Evolutionary conservation across 2,329 filamentous ascomycete species (phyloP), one percentile per base, ranked within the genome.

Genomic region (Hypocreales sp.): DNA sequence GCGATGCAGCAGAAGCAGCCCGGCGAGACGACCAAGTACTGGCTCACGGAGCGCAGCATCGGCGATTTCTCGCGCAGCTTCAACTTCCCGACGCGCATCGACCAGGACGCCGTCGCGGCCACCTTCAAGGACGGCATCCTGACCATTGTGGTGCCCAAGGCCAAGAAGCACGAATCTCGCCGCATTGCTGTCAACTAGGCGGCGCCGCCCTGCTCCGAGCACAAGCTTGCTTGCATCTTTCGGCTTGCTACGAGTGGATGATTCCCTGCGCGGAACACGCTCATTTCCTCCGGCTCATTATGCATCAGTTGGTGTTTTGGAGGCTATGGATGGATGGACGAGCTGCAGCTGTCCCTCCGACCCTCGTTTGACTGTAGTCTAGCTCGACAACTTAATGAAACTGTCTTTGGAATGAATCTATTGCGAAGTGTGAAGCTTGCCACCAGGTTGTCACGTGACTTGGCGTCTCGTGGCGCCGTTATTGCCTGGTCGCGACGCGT

Each of bases 21-120:
- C 5, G 40, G 40, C 26, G 54, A 61, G 33, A 51, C 56, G 24
- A 51, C 58, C 40, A 75, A 71, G 53, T 86, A 74, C 63, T 87
- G 79, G 80, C 57, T 74, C 35, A 60, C 61, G 20, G 74, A 80
- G 55, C 71, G 73, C 40, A 66, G 61, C 33, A 55, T 75, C 31
- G 76, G 76, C 46, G 64, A 73, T 38, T 82, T 81, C 55, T 61
- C 67, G 26, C 67, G 77, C 36, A 68, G 61, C 32, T 81, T 81
- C 56, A 67, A 58, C 47, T 81, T 82, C 58, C 72, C 75, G 1
- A 52, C 53, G 28, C 65, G 64, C 16, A 63, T 82, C 34, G 70
- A 79, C 42, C 64, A 69, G 40, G 67, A 72, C 11, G 52, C 42
- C 4, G 75, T 82, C 30, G 58, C 51, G 24, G 77, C 77, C 26